Base-by-base conservation (phyloP, 371 early-diverging fungal genomes). In the Apophysomyces sp. region DNA sequence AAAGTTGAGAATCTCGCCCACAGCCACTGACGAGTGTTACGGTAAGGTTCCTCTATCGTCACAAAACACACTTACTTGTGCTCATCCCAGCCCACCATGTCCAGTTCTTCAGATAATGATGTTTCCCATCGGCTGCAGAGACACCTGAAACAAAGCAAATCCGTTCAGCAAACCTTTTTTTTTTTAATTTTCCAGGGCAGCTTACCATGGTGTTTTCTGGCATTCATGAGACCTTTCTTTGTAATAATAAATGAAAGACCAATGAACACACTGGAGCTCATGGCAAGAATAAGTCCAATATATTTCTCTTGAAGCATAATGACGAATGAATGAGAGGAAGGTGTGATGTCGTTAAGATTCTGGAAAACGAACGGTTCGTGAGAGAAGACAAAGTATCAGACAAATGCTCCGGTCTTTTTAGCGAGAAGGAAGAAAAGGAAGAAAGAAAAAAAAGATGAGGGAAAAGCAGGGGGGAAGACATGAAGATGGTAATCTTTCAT, bases 71-170 rank as follows among this genome's bases (percentile, higher is more conserved):
- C 2, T 86, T 88, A 94, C 94, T 93, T 59, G 89, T 89, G 24
- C 80, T 61, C 85, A 93, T 89, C 39, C 96, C 96, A 28, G 79
- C 72, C 91, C 95, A 94, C 96, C 96, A 95, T 51, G 89, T 83
- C 39, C 82, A 74, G 74, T 89, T 92, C 65, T 84, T 84, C 39
- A 94, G 76, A 72, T 92, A 95, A 54, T 81, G 82, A 59, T 92
- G 85, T 21, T 63, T 62, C 41, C 82, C 84, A 55, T 94, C 92
- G 4, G 84, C 85, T 12, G 92, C 92, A 24, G 84, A 80, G 26
- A 86, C 71, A 57, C 69, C 69, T 76, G 31, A 62, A 21, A n/a
- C n/a, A 52, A 36, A 49, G n/a, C n/a, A n/a, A n/a, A n/a, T n/a
- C n/a, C n/a, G n/a, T 41, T 11, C 21, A 55, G 59, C 27, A 29